Base-by-base conservation (phyloP, 2,329 filamentous ascomycete species). In the Diaporthe citriasiana region DNA sequence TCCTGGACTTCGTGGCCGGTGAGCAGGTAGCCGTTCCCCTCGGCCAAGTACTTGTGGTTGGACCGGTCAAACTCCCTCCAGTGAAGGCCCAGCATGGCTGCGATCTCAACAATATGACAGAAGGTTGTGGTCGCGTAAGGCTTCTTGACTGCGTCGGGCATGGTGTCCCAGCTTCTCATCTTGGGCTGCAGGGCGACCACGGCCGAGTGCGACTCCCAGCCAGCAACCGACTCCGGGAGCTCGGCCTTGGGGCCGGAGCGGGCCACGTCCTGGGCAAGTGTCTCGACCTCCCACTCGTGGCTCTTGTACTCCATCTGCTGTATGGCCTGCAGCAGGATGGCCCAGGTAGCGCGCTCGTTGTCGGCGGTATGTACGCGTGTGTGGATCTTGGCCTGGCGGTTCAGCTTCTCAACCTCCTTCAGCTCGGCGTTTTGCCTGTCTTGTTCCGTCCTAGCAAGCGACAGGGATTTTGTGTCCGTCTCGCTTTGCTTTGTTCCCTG, bases 61-160 rank as follows among this genome's bases (percentile, higher is more conserved):
- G 80, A 85, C 45, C 87, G 83, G 76, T 90, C 87, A 76, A 91
- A 91, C 71, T 88, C 87, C 75, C 87, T 89, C 89, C 89, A 91
- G 79, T 91, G 86, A 10, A 91, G 83, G 10, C 89, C 88, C 22
- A 90, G 81, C 73, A 87, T 85, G 6, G 87, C 87, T 35, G 87
- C 83, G 74, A 90, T 86, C 81, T 90, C 88, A 40, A 90, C 80
- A 4, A 89, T 79, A 76, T 90, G 88, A 71, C 85, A 89, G 74
- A 90, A 87, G n/a, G 88, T 87, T 0, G 86, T 89, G 0, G 86
- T 89, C 3, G 87, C 87, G 66, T 88, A 89, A 0, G 87, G 87
- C 47, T 86, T 86, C 47, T 82, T 84, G 66, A 89, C 78, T 42
- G 82, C 81, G 1, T 81, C 71, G 0, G 87, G 87, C 86, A 89